phyloP scores from a whole-genome alignment of 345 rosid species.

The Citropsis articulata region DNA sequence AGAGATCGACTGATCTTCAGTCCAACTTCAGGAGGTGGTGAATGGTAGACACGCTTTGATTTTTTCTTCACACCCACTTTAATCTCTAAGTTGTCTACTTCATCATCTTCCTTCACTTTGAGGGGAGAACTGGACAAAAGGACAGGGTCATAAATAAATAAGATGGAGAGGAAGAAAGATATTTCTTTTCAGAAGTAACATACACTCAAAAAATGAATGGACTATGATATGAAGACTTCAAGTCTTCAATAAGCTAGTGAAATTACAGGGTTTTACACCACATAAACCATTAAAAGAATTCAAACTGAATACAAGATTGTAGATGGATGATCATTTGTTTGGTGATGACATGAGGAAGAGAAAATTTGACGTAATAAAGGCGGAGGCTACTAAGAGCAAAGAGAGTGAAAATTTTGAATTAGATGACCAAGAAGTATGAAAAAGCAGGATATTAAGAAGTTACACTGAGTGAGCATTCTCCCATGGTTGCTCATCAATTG shows the following conservation, averaged over 20 bases:
- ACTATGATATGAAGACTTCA: slow-evolving; percentile 1
- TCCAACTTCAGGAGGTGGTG: slow-evolving; percentile 80
- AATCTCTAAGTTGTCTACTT: slow-evolving; percentile 73
- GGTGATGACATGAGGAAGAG: not conserved
- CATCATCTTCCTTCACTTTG: slow-evolving; percentile 76
- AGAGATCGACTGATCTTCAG: slow-evolving; percentile 73
- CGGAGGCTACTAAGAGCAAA: not conserved
- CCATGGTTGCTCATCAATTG: slow-evolving; percentile 92
- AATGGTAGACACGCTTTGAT: slow-evolving; percentile 68
- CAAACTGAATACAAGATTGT: not conserved
- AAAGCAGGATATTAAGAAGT: slow-evolving; percentile 8
- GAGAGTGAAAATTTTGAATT: not conserved
- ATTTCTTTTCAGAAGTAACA: not conserved
- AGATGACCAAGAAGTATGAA: not conserved
- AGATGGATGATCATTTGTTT: not conserved
- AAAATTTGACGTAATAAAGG: not conserved
- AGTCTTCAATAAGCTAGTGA: not conserved
- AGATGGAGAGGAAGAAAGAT: not conserved
- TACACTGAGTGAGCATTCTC: slow-evolving; percentile 91
- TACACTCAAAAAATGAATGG: not conserved
- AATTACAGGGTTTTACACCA: not conserved
- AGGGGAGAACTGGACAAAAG: slow-evolving; percentile 54
- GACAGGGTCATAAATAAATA: not conserved
- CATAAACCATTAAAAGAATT: not conserved
- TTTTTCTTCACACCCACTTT: slow-evolving; percentile 53